phyloP scores from a whole-genome alignment of 192 early-diverging fungal species.

The Ambispora gerdemannii region DNA sequence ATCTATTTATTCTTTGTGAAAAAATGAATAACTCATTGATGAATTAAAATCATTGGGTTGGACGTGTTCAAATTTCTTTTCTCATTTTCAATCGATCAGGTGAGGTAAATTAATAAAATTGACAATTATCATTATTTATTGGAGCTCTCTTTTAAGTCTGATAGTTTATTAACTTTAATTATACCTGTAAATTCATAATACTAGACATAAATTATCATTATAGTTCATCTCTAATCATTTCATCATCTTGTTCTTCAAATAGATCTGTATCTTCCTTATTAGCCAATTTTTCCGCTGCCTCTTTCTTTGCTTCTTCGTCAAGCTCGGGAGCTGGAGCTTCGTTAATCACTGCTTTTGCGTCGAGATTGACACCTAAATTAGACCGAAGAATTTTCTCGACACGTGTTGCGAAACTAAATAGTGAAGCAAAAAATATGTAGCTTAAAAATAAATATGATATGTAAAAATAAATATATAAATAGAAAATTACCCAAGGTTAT shows the following conservation, averaged over 20 bases:
- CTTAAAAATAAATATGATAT: not conserved
- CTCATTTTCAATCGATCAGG: too few relatives aligned
- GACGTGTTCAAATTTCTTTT: too few relatives aligned
- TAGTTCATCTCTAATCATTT: not conserved
- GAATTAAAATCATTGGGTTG: too few relatives aligned
- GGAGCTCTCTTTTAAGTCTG: too few relatives aligned
- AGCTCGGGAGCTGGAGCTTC: slow-evolving; percentile 8
- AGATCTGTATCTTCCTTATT: slow-evolving; percentile 14
- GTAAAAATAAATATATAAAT: slow-evolving; percentile 11
- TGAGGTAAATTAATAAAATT: too few relatives aligned
- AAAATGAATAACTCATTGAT: too few relatives aligned
- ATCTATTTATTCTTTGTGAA: too few relatives aligned
- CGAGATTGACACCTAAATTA: slow-evolving; percentile 46
- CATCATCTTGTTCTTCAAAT: slow-evolving; percentile 20
- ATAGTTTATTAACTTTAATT: too few relatives aligned
- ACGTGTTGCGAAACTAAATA: slow-evolving; percentile 38
- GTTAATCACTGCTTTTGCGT: slow-evolving; percentile 38
- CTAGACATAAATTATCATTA: too few relatives aligned
- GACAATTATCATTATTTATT: too few relatives aligned
- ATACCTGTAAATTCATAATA: too few relatives aligned
- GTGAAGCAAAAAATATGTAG: not conserved
- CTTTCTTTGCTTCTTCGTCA: slow-evolving; percentile 17
- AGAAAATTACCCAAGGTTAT: slow-evolving; percentile 44
- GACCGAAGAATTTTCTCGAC: slow-evolving; percentile 54
- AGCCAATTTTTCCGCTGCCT: not conserved